These are phyloP conservation scores for Puccinellia tenuiflora DNA, from an alignment of 176 grass and related monocot genomes.

Conservation along the genomic window DNA sequence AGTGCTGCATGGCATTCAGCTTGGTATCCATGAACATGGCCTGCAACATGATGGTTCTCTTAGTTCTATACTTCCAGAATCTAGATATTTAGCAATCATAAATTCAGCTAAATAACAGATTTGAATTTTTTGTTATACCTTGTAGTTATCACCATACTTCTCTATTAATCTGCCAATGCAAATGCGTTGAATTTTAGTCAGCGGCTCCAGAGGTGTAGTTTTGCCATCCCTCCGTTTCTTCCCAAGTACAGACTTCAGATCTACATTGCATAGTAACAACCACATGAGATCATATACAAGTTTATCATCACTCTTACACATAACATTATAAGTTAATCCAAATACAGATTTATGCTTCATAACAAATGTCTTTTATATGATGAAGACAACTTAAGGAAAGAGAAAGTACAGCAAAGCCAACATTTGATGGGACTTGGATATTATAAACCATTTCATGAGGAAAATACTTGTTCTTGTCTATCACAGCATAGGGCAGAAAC, in stretches of 20 bases:
- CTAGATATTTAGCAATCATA: neutral
- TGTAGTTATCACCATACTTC: slow-evolving; percentile 75
- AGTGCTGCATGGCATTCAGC: slow-evolving; percentile 89
- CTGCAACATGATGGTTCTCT: slow-evolving; percentile 32
- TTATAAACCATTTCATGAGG: neutral
- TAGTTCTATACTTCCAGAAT: neutral
- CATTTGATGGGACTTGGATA: neutral
- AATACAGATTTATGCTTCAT: neutral
- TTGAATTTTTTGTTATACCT: slow-evolving; percentile 39
- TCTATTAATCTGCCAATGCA: slow-evolving; percentile 73
- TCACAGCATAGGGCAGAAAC: neutral
- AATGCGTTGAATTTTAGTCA: slow-evolving; percentile 68
- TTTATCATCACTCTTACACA: neutral
- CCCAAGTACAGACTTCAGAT: slow-evolving; percentile 83
- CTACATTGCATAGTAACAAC: slow-evolving; percentile 31
- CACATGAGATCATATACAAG: slow-evolving; percentile 13
- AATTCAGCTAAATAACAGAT: neutral
- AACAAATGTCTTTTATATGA: neutral
- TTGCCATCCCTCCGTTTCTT: slow-evolving; percentile 80
- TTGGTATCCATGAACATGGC: slow-evolving; percentile 97
- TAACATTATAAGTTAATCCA: neutral
- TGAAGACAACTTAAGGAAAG: neutral
- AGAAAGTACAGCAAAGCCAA: neutral
- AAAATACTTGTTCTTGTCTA: neutral
- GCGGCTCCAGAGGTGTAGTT: slow-evolving; percentile 55